phyloP scores from a whole-genome alignment of 169 alveolate species.

The Cryptosporidium bovis region DNA sequence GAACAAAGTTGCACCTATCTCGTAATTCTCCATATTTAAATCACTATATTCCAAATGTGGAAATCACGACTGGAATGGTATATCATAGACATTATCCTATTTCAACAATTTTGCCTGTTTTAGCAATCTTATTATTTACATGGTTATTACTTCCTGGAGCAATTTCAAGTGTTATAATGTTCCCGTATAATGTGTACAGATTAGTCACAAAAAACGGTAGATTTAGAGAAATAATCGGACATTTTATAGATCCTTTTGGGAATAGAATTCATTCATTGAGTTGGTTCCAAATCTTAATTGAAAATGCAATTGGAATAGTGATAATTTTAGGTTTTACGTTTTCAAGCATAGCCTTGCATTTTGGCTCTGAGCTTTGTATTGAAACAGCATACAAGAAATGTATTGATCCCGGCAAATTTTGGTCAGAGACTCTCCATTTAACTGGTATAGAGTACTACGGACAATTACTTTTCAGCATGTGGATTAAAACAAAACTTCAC shows the following conservation, averaged over 20 bases:
- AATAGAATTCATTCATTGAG: conserved; percentile 58
- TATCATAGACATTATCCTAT: conserved; percentile 58
- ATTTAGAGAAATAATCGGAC: conserved; percentile 73
- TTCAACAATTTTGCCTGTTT: conserved; percentile 40
- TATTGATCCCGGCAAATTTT: conserved; percentile 30
- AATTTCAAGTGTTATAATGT: conserved; percentile 44
- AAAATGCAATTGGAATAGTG: conserved; percentile 57
- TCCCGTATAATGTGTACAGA: conserved; percentile 56
- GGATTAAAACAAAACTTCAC: conserved; percentile 54
- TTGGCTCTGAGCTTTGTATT: conserved; percentile 70
- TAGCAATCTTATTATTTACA: conserved; percentile 13
- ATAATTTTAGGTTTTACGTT: conserved; percentile 27
- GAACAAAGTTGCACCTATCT: conserved; percentile 17
- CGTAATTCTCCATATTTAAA: conserved; percentile 65
- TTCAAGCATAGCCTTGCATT: conserved; percentile 52
- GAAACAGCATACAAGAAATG: conserved; percentile 65
- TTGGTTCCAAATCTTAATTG: conserved; percentile 64
- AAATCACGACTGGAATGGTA: conserved; percentile 62
- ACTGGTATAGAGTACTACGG: conserved; percentile 63
- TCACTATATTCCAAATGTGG: conserved; percentile 62
- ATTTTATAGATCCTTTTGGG: conserved; percentile 69
- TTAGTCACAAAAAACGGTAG: conserved; percentile 43
- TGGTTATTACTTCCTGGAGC: conserved; percentile 69
- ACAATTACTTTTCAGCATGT: conserved; percentile 55
- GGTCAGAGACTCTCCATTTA: conserved; percentile 67